Evolutionary conservation across 257 asterid species (phyloP), one percentile per base, ranked within the genome.

Genomic region (Echites panduratus): DNA sequence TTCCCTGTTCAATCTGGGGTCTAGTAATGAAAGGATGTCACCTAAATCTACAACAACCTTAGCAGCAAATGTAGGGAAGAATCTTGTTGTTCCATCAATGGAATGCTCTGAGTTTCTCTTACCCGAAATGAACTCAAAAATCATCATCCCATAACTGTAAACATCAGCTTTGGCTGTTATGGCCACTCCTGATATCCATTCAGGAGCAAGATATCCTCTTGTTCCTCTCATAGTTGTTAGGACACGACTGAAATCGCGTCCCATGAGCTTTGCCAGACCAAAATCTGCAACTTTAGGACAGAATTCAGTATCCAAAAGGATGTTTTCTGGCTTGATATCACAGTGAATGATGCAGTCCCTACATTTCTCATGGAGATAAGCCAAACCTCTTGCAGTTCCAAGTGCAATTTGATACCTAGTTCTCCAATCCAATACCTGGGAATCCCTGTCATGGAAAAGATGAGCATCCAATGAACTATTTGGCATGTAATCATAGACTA

Each of bases 241-340:
- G 41, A 85, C 84, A 27, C 87, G 52, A 64, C 85, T 78, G 59
- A 80, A 82, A 62, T 85, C 87, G 0, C 84, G 85, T 4, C 90
- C 90, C 73, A 86, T 79, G 44, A 87, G 86, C 81, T 84, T 87
- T 70, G 91, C 87, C 61, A 84, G 75, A 57, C 91, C 91, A 54
- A 87, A 87, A 66, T 87, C 91, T 45, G 87, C 89, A 9, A 87
- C 83, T 68, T 84, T 87, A 5, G 91, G 87, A 78, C 81, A 80
- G 44, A 82, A 70, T 53, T 82, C 82, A 38, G 80, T 68, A 61
- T 84, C 87, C 3, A 82, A 66, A 27, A 84, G 79, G 58, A 84
- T 76, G 78, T 86, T 86, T 70, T 84, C 89, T 5, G 87, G 89
- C 75, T 87, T 87, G 24, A 87, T 79, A 56, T 87, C 89, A 57